Conservation (phyloP, 805 yeast genomes). For the Candida pseudofarinosa region DNA sequence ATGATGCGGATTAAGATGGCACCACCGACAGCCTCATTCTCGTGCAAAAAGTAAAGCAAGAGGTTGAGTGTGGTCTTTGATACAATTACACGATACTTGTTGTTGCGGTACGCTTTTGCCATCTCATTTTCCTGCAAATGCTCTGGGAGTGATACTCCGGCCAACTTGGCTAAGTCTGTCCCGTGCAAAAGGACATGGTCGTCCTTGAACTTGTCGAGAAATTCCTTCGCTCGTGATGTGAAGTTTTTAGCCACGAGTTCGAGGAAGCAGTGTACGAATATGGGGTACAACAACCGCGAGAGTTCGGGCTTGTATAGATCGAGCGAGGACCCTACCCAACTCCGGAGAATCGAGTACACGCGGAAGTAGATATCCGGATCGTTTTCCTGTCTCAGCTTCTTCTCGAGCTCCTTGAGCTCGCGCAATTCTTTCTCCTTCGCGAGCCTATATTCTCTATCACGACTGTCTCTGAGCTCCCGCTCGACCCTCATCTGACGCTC, state of each 20-base stretch:
- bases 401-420: constrained; percentile 39
- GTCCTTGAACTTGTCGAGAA: constrained; percentile 67
- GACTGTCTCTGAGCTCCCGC: constrained; percentile 34
- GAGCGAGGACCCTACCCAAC: constrained; percentile 88
- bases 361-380: constrained; percentile 71
- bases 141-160: constrained; percentile 71
- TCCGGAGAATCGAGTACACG: constrained; percentile 74
- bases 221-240: constrained; percentile 59
- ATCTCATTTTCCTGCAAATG: constrained; percentile 80
- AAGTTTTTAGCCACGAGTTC: constrained; percentile 68
- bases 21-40: constrained; percentile 90
- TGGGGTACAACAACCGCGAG: constrained; percentile 78
- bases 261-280: constrained; percentile 85
- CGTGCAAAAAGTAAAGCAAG: constrained; percentile 81
- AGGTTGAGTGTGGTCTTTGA: constrained; percentile 83
- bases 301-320: constrained; percentile 90
- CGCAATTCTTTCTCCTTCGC: constrained; percentile 38
- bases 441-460: constrained; percentile 34
- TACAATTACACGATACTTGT: constrained; percentile 70
- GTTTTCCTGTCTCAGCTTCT: constrained; percentile 42
- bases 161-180: constrained; percentile 65
- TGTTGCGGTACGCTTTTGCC: constrained; percentile 68
- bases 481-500: constrained; percentile 32
- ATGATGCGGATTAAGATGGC: constrained; percentile 78
- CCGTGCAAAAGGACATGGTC: constrained; percentile 79